Evolutionary conservation across 2,329 filamentous ascomycete species (phyloP).

Genomic region (Sporothrix variecibatus): DNA sequence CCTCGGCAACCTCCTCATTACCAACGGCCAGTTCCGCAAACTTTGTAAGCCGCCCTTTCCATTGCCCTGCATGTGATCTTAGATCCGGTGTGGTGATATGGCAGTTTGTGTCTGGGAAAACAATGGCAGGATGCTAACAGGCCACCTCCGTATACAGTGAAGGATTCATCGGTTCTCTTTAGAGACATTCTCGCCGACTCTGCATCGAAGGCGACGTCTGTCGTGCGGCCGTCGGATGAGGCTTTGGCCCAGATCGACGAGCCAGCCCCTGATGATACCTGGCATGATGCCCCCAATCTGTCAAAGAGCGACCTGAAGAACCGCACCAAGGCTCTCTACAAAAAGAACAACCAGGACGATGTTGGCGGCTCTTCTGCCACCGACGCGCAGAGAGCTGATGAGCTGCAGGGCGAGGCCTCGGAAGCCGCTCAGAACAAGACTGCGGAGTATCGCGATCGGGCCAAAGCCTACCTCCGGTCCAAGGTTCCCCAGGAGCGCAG

Average conservation of each 20-base stretch:
- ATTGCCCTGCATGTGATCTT: not conserved
- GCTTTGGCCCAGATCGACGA: constrained; percentile 73
- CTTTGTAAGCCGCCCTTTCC: constrained; percentile 60
- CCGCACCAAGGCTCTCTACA: constrained; percentile 65
- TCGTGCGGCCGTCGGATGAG: constrained; percentile 76
- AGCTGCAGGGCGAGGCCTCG: constrained; percentile 54
- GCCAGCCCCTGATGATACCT: constrained; percentile 88
- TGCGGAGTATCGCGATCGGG: constrained; percentile 43
- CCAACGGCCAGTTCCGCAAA: constrained; percentile 95
- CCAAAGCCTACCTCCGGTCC: constrained; percentile 74
- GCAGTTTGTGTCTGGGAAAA: not conserved
- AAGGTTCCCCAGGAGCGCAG: constrained; percentile 93
- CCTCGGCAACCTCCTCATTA: constrained; percentile 84
- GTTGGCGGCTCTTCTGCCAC: constrained; percentile 43
- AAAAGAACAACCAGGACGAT: constrained; percentile 47
- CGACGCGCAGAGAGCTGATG: constrained; percentile 61
- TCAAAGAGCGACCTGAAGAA: constrained; percentile 69
- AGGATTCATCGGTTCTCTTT: constrained; percentile 76
- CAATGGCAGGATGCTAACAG: not conserved
- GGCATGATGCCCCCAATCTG: constrained; percentile 84
- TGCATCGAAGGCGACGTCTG: constrained; percentile 73
- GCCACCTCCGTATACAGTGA: constrained; percentile 49
- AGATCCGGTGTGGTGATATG: too few species aligned
- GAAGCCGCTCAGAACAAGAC: constrained; percentile 46
- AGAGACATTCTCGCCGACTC: constrained; percentile 92